Base-by-base conservation (phyloP, 31 red algal genomes). In the Asparagopsis taxiformis region DNA sequence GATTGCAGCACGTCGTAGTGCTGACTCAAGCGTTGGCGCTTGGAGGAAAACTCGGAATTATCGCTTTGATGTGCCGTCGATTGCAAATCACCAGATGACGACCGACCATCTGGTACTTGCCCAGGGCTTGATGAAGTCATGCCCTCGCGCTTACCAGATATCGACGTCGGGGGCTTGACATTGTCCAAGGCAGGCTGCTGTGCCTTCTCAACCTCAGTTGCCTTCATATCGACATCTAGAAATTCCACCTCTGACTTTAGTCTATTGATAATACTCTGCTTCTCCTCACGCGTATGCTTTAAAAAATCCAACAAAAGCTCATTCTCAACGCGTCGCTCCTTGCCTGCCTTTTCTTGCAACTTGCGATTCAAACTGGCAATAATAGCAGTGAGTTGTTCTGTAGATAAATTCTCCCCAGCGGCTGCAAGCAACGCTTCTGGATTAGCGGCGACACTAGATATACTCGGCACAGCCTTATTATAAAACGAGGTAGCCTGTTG, bases 241-340 rank as follows among this genome's bases (percentile, higher is more conserved):
- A 71, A 37, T 2, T 51, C 23, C 8, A 88, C 63, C 54, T 94
- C 68, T 6, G 37, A 35, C 15, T 70, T 58, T 43, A 94, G 39
- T 13, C 59, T 46, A 19, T 54, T 29, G 10, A 94, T 75, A 1
- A 33, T 66, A 23, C 20, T 49, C 54, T 82, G 51, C 70, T 94
- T 94, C 30, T 74, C 34, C 30, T 32, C 37, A 17, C 66, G 65
- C 51, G 68, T 55, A 35, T 80, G 78, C 17, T 43, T 30, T 3
- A 94, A 68, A 74, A 94, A 94, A n/a, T 75, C 70, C 13, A 77
- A 49, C 54, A 94, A 57, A 1, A 83, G 34, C 15, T 76, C 54
- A 23, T 57, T 72, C 55, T 82, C 77, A 20, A 75, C 62, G 22
- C 34, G 38, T 31, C 67, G 67, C 43, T 82, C 66, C 2, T 54